A percentile compares a stretch with the other conserved stretches of the same genome.
These are phyloP conservation scores for Alternaria sp. DNA, from an alignment of 2,329 filamentous ascomycete species.

Conservation along the genomic window DNA sequence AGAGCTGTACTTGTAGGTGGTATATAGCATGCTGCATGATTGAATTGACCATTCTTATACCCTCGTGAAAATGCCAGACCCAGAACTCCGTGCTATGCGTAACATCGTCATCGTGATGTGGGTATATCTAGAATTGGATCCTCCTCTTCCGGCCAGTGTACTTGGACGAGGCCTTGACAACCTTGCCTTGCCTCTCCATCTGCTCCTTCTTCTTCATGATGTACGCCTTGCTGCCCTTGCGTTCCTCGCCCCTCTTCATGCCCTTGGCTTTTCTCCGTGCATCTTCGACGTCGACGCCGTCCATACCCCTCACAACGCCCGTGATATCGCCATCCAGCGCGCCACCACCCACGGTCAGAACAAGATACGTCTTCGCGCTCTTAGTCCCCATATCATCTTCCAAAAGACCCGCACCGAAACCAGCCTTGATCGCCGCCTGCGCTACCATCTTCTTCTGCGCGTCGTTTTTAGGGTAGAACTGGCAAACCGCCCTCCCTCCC, in stretches of 20 bases:
- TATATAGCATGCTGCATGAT: conserved; percentile 50
- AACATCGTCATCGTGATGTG: conserved; percentile 33
- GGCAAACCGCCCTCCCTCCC: conserved; percentile 89
- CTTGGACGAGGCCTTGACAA: conserved; percentile 90
- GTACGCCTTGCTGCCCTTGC: conserved; percentile 86
- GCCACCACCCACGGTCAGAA: conserved; percentile 84
- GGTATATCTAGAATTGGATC: conserved; percentile 68
- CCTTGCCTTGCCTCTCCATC: conserved; percentile 92
- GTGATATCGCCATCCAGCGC: conserved; percentile 77
- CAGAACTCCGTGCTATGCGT: conserved; percentile 48
- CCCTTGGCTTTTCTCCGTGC: conserved; percentile 58
- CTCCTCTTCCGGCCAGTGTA: conserved; percentile 92
- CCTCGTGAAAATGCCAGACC: conserved; percentile 25
- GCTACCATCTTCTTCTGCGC: conserved; percentile 91
- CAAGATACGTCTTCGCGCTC: conserved; percentile 94
- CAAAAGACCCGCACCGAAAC: conserved; percentile 91
- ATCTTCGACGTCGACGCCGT: conserved; percentile 76
- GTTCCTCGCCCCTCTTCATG: conserved; percentile 63
- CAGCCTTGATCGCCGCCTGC: conserved; percentile 86
- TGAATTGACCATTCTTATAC: conserved; percentile 42
- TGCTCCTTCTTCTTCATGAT: conserved; percentile 88
- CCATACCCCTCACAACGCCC: conserved; percentile 86
- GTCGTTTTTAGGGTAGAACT: conserved; percentile 98
- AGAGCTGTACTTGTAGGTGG: conserved; percentile 51
- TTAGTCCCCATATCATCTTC: conserved; percentile 97